Conservation (phyloP, 805 yeast species). For the Soucietia sequanensis region DNA sequence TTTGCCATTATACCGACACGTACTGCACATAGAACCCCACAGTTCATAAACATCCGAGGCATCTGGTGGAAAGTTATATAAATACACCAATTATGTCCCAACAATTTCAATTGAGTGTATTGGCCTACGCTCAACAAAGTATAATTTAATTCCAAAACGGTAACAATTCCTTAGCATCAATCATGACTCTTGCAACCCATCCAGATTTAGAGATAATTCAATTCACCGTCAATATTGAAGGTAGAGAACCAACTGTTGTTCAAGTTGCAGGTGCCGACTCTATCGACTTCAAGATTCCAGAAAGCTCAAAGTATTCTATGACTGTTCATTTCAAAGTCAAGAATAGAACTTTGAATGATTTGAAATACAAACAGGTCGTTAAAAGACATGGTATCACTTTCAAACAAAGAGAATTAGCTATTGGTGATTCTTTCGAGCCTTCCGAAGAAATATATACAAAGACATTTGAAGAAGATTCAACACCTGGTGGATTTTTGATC, state of each 20-base stretch:
- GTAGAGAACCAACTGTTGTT: conserved; percentile 20
- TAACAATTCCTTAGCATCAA: too few species aligned
- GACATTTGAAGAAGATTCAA: conserved; percentile 30
- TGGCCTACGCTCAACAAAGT: too few species aligned
- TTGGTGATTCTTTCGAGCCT: conserved; percentile 34
- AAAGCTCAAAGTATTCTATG: conserved; percentile 30
- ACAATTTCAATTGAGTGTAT: too few species aligned
- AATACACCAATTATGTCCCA: too few species aligned
- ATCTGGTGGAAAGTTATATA: too few species aligned
- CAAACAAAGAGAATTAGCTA: conserved; percentile 23
- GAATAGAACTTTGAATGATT: conserved; percentile 24
- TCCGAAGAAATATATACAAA: conserved; percentile 31
- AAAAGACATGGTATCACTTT: conserved; percentile 35
- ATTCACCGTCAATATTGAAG: conserved; percentile 30
- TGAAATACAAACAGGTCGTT: conserved; percentile 35
- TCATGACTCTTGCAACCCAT: too few species aligned
- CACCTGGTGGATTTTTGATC: conserved; percentile 39
- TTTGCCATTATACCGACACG: too few species aligned
- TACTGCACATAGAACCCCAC: too few species aligned
- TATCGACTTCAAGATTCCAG: conserved; percentile 34
- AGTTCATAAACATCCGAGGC: too few species aligned
- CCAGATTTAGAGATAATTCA: conserved; percentile 34
- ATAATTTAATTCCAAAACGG: too few species aligned
- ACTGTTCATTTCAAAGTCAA: conserved; percentile 33
- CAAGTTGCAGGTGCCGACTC: conserved; percentile 27